These are phyloP conservation scores for Ceratocystis smalleyi DNA, from an alignment of 2,329 filamentous ascomycete genomes.

Conservation along the genomic window DNA sequence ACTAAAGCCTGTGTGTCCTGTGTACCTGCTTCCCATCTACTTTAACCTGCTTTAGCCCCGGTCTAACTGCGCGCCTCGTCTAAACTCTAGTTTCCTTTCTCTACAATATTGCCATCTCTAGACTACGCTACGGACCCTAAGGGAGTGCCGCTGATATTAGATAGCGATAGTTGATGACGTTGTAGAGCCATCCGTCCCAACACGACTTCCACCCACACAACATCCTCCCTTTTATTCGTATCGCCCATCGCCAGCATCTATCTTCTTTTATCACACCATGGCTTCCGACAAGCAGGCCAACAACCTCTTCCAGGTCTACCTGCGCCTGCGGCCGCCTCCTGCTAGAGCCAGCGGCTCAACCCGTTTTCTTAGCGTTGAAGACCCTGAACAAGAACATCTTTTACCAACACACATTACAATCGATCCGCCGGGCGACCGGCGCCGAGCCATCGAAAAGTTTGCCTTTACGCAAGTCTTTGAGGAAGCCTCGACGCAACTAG, in stretches of 20 bases:
- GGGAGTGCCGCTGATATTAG: neutral
- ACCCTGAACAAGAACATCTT: conserved; percentile 25
- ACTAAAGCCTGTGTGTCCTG: neutral
- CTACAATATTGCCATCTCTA: neutral
- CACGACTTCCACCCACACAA: neutral
- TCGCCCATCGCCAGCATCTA: neutral
- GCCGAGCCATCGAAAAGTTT: conserved; percentile 82
- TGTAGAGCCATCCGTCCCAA: neutral
- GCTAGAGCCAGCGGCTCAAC: conserved; percentile 29
- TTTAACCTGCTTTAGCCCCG: neutral
- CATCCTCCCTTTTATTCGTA: neutral
- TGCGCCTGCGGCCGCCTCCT: conserved; percentile 59
- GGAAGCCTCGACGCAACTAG: conserved; percentile 67
- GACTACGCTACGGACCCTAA: neutral
- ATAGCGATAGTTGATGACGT: neutral
- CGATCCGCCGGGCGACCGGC: conserved; percentile 69
- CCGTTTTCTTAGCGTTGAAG: conserved; percentile 67
- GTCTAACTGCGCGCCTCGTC: neutral
- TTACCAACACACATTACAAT: conserved; percentile 55
- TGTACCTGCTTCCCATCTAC: neutral
- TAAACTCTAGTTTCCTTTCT: neutral
- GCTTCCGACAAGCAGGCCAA: conserved; percentile 24
- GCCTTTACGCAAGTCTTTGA: conserved; percentile 89
- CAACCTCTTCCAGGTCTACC: conserved; percentile 77
- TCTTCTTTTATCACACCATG: neutral